Percentiles rank a stretch among this genome's conserved stretches.
These are phyloP conservation scores for Bipolaris gigantea DNA, from an alignment of 2,329 filamentous ascomycete species.

Conservation along the genomic window DNA sequence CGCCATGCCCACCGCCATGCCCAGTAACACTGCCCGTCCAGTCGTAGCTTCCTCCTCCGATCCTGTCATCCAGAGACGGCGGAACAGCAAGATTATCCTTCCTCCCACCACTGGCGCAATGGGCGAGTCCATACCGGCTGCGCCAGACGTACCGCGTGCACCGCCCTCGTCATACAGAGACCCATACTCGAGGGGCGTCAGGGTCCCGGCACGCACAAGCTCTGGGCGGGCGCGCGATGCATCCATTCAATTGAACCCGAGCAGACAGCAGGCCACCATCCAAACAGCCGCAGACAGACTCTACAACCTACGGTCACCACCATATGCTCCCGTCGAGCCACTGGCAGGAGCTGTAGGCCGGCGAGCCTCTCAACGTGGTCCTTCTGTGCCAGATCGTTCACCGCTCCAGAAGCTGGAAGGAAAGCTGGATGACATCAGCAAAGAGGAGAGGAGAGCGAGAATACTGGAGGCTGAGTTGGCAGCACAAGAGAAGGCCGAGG, in stretches of 20 bases:
- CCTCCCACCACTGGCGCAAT: conserved; percentile 28
- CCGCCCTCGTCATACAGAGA: conserved; percentile 49
- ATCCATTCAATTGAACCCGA: conserved; percentile 38
- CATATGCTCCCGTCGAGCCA: conserved; percentile 35
- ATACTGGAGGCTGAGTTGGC: conserved; percentile 79
- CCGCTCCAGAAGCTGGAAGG: conserved; percentile 92
- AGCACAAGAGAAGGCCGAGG: conserved; percentile 63
- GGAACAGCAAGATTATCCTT: conserved; percentile 38
- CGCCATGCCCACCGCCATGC: conserved; percentile 21
- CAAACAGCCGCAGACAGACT: conserved; percentile 38
- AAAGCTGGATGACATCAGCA: conserved; percentile 88
- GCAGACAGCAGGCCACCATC: conserved; percentile 40
- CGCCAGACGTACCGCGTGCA: conserved; percentile 63
- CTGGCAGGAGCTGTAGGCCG: conserved; percentile 33
- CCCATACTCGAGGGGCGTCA: conserved; percentile 39
- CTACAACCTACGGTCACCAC: conserved; percentile 37
- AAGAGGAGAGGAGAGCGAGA: conserved; percentile 88
- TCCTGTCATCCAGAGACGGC: conserved; percentile 35
- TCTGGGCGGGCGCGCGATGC: conserved; percentile 38
- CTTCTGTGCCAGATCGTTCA: conserved; percentile 78
- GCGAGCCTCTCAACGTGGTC: conserved; percentile 35
- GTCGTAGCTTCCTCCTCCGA: conserved; percentile 25
- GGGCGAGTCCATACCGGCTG: conserved; percentile 44
- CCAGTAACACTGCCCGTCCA: conserved; percentile 35
- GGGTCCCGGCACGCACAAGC: conserved; percentile 28